Evolutionary conservation across 1,284 basidiomycete genomes (phyloP), one percentile per base, ranked within the genome.

Genomic region (Naganishia cerealis): DNA sequence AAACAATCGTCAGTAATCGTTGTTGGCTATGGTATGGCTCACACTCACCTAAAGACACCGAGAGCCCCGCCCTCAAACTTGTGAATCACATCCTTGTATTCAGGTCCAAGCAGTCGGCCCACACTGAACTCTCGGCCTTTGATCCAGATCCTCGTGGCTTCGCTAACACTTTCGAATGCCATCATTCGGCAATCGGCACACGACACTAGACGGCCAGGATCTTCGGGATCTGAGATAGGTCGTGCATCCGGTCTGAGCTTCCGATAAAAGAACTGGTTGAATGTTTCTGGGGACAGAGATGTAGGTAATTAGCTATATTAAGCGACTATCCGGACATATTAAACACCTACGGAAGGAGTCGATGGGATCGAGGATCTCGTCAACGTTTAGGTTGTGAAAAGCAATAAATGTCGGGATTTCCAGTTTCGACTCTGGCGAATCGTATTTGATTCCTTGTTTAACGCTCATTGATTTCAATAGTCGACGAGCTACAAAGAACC

Each of bases 391-490:
- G 10, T 87, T 85, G 79, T 98, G 92, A 83, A 98, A 98, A 33
- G 89, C 86, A 71, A 99, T 90, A 78, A 99, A 99, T 0, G 85
- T 78, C 0, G 86, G 86, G 55, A 99, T 99, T 72, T 94, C 94
- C 29, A 86, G 83, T 0, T 85, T 90, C 0, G 92, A 95, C 65
- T 88, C 86, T 0, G 92, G 90, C 5, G 87, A 86, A 76, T 99
- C 91, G 78, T 92, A 98, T 79, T 98, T 98, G 77, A 87, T 74
- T 0, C 95, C 95, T 80, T 99, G 95, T 81, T 98, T 98, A 80
- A 96, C 86, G 2, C 91, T 91, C 72, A 98, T 80, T 0, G 90
- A 93, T 78, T 90, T 93, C 71, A 99, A 85, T 38, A 98, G 84
- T 61, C 86, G 85, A 6, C 88, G 86, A 56, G 89, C 89, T 90